These are phyloP conservation scores for Elasticomyces elasticus DNA, from an alignment of 495 filamentous ascomycete species.

Conservation along the genomic window DNA sequence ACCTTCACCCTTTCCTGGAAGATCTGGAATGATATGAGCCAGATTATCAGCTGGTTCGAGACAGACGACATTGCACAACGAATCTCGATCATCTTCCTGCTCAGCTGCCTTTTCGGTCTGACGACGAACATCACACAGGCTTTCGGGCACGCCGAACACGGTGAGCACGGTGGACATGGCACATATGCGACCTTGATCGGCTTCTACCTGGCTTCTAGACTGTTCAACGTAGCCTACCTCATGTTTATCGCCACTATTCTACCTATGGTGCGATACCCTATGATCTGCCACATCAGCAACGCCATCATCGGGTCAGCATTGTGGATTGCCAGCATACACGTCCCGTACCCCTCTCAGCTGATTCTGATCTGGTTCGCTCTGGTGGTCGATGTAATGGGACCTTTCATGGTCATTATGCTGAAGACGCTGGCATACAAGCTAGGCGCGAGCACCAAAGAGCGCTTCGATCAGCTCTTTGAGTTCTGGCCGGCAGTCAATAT, in stretches of 20 bases:
- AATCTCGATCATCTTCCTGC: slow-evolving; percentile 43
- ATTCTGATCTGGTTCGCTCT: slow-evolving; percentile 43
- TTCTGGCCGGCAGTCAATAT: slow-evolving; percentile 51
- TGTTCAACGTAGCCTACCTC: slow-evolving; percentile 40
- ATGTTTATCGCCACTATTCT: slow-evolving; percentile 36
- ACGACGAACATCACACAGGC: slow-evolving; percentile 49
- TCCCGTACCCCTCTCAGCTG: slow-evolving; percentile 34
- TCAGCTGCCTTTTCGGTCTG: slow-evolving; percentile 46
- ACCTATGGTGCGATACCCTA: slow-evolving; percentile 44
- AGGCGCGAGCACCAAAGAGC: slow-evolving; percentile 15
- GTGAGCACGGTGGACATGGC: slow-evolving; percentile 1
- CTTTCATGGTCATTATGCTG: slow-evolving; percentile 4
- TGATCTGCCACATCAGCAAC: slow-evolving; percentile 37
- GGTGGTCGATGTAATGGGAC: slow-evolving; percentile 37
- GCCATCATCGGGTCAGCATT: slow-evolving; percentile 35
- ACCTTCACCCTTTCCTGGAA: slow-evolving; percentile 51
- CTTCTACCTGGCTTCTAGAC: slow-evolving; percentile 45
- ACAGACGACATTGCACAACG: slow-evolving; percentile 47
- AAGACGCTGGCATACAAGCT: slow-evolving; percentile 28
- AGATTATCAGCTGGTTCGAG: slow-evolving; percentile 48
- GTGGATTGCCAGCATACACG: slow-evolving; percentile 46
- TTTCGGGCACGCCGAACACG: no score
- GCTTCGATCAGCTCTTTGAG: slow-evolving; percentile 38
- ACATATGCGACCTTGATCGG: slow-evolving; percentile 45
- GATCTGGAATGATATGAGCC: slow-evolving; percentile 47